Evolutionary conservation across 768 basidiomycete genomes (phyloP), one percentile per base, ranked within the genome.

Genomic region (Tubosaeta sp.): DNA sequence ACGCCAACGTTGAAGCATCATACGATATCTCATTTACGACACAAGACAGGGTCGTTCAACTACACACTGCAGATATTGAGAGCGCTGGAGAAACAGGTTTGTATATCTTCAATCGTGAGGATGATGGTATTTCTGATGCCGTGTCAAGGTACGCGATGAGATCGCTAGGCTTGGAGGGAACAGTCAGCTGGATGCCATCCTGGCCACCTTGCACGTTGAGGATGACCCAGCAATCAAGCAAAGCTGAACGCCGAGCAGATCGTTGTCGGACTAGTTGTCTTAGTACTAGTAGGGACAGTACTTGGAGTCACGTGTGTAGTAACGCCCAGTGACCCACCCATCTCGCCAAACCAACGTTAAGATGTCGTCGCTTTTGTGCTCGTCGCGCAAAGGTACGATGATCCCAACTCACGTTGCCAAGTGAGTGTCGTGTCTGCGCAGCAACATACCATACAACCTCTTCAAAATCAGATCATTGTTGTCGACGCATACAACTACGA

Each of bases 1-100:
- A 91, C 91, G 0, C 86, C 87, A 1, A 89, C 90, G 0, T 74
- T 92, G 42, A 97, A 97, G 66, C 69, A 71, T 1, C 87, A 94
- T 63, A 82, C 86, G 0, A 91, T 98, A 51, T 71, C 79, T 19
- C 94, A 95, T 65, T 78, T 98, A 54, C 78, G 78, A 35, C 67
- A 82, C 26, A 74, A 77, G 37, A 97, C 95, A 0, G 77, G 80
- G 32, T 94, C 93, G 0, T 95, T 98, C 58, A 84, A 80, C 2
- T 97, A 98, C 65, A 97, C 94, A 0, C 65, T 84, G 5, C 66
- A 71, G 0, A 89, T 97, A 4, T 73, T 97, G 50, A 63, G 66
- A 13, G 77, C 69, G 3, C 73, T 98, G 5, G 88, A 90, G 56
- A 62, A 60, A 26, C 87, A 92, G 70, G 67, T 68, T 10, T 13